Evolutionary conservation across 1,284 basidiomycete genomes (phyloP), one percentile per base, ranked within the genome.

Genomic region (Cryptococcus sp.): DNA sequence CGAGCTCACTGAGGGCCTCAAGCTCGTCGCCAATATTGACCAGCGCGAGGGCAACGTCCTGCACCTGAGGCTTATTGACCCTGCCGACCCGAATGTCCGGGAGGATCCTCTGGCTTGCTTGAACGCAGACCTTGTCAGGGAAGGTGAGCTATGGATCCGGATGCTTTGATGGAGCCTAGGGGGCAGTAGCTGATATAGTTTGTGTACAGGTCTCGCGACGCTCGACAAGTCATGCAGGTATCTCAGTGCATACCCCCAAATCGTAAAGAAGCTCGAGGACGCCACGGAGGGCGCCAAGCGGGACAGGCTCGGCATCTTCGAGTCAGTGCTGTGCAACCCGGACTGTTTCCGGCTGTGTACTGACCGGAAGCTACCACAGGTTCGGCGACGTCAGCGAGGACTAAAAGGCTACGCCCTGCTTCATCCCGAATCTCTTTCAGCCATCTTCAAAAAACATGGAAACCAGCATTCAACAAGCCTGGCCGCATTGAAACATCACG

Each of bases 21-120:
- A 92, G 73, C 82, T 97, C 35, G 81, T 96, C 45, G 93, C 91
- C 38, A 95, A 93, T 77, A 79, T 93, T 56, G 93, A 97, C 76
- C 83, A 87, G 70, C 85, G 81, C 67, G 93, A 95, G 70, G 88
- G 87, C 44, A 72, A 82, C 39, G 70, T 86, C 3, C 80, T 91
- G 16, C 92, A 95, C 74, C 82, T 95, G 52, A 87, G 92, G 36
- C 82, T 95, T 46, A 91, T 94, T 61, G 91, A 95, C 71, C 87
- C 91, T 0, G 75, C 80, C 35, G 87, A 92, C 75, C 85, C 88
- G 4, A 79, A 81, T 11, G 80, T 83, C 11, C 81, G 83, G 9
- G 77, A 83, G 28, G 86, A 91, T 68, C 85, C 87, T 1, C 73
- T 84, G n/a, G 82, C 86, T 7, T 90, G 86, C 69, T 82, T 93